Conservation (phyloP, 345 rosid species). For the Aurinia saxatilis region DNA sequence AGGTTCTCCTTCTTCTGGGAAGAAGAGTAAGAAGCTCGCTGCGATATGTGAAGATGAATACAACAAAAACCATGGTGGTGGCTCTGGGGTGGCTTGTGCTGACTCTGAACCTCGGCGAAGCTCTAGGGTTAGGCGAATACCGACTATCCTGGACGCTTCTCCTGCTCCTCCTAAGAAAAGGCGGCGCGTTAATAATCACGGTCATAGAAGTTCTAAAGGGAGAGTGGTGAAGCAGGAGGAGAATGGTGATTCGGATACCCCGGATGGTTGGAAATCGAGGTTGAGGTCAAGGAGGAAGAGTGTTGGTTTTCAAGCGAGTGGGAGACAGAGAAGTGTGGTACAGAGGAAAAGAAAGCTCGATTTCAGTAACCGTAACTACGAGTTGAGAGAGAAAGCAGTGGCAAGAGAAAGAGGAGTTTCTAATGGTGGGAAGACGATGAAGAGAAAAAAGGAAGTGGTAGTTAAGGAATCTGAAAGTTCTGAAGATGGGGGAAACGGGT, state of each 20-base stretch:
- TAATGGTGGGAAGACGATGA: conserved; percentile 13
- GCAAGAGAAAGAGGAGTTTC: conserved; percentile 15
- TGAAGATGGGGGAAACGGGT: conserved; percentile 26
- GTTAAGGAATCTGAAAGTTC: conserved; percentile 19
- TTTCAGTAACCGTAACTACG: conserved; percentile 19
- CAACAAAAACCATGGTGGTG: conserved; percentile 51
- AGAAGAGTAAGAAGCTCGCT: conserved; percentile 85
- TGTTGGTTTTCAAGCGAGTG: conserved; percentile 15
- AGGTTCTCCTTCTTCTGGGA: conserved; percentile 54
- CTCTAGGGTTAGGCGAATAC: conserved; percentile 62
- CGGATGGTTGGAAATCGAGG: conserved; percentile 61
- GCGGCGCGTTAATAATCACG: conserved; percentile 30
- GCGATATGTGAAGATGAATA: conserved; percentile 72
- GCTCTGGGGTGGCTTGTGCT: conserved; percentile 17
- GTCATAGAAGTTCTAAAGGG: conserved; percentile 10
- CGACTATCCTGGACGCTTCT: conserved; percentile 66
- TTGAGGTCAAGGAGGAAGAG: conserved; percentile 46
- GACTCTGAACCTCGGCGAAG: conserved; percentile 66
- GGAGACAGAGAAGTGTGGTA: conserved; percentile 27
- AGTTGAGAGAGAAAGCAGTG: conserved; percentile 13
- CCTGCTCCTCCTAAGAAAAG: conserved; percentile 68
- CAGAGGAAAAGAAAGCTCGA: conserved; percentile 56
- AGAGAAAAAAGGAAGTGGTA: neutral
- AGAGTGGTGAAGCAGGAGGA: conserved; percentile 32
- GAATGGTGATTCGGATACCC: conserved; percentile 30